phyloP scores from a whole-genome alignment of 192 early-diverging fungal genomes.

The Coemansia sp. region DNA sequence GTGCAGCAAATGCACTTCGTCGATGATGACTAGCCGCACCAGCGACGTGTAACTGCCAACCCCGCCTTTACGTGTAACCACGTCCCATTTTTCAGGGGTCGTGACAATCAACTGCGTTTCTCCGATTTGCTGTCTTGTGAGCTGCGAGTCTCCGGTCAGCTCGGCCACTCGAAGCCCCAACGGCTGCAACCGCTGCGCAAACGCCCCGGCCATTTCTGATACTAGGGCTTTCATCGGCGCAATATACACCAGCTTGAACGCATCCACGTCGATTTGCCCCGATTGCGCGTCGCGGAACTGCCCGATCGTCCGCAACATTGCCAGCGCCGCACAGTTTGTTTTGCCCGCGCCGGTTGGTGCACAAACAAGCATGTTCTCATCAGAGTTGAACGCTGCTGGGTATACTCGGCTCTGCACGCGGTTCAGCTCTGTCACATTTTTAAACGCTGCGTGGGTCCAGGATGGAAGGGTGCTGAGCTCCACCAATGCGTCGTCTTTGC shows the following conservation, averaged over 20 bases:
- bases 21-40: constrained; percentile 90
- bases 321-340: constrained; percentile 97
- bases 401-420: constrained; percentile 88
- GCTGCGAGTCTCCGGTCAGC: constrained; percentile 93
- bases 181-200: constrained; percentile 67
- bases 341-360: constrained; percentile 99
- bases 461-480: constrained; percentile 66
- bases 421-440: constrained; percentile 72
- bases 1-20: constrained; percentile 96
- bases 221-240: constrained; percentile 99
- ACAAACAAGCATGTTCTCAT: constrained; percentile 96
- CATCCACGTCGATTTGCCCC: constrained; percentile 73
- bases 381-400: constrained; percentile 79
- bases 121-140: constrained; percentile 96
- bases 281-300: constrained; percentile 73
- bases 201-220: constrained; percentile 96
- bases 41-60: constrained; percentile 88
- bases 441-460: constrained; percentile 83
- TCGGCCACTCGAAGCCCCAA: constrained; percentile 92
- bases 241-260: constrained; percentile 98
- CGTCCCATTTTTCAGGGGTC: constrained; percentile 99
- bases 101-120: constrained; percentile 98
- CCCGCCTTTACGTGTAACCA: constrained; percentile 94
- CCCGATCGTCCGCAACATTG: constrained; percentile 85
- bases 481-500: constrained; percentile 64